phyloP scores from a whole-genome alignment of 257 asterid species.

The Ballota nigra region DNA sequence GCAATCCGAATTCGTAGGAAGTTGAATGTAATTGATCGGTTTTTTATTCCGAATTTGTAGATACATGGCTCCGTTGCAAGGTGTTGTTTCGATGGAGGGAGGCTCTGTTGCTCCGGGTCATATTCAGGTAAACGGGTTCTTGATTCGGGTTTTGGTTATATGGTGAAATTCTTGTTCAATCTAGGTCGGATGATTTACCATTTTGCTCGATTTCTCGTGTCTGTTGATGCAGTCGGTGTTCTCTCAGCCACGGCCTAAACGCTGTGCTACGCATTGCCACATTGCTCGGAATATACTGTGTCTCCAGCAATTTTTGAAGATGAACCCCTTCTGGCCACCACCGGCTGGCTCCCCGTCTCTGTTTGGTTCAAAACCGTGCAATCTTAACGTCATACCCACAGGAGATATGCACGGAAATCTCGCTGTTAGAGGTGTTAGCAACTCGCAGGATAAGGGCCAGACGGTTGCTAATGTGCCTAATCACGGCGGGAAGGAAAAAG shows the following conservation, averaged over 20 bases:
- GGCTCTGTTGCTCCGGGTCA: slow-evolving; percentile 57
- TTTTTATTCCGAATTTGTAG: too few species aligned
- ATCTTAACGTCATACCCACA: slow-evolving; percentile 49
- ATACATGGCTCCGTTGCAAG: slow-evolving; percentile 87
- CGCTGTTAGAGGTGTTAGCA: slow-evolving; percentile 22
- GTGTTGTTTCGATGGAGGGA: slow-evolving; percentile 82
- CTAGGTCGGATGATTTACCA: neutral
- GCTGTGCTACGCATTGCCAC: slow-evolving; percentile 89
- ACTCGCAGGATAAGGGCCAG: slow-evolving; percentile 52
- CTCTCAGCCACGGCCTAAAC: slow-evolving; percentile 77
- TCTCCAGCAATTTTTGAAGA: slow-evolving; percentile 73
- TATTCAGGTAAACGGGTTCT: slow-evolving; percentile 49
- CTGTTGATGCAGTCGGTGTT: slow-evolving; percentile 53
- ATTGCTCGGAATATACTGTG: slow-evolving; percentile 76
- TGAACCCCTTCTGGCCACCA: slow-evolving; percentile 74
- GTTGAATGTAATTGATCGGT: slow-evolving; percentile 15
- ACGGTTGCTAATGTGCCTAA: slow-evolving; percentile 38
- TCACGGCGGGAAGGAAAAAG: slow-evolving; percentile 59
- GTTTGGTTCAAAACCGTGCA: slow-evolving; percentile 62
- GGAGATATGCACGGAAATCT: slow-evolving; percentile 53
- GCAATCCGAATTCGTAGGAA: neutral
- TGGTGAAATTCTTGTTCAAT: neutral
- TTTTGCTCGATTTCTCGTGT: neutral
- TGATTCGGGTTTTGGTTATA: neutral
- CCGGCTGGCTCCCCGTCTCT: slow-evolving; percentile 59